phyloP scores from a whole-genome alignment of 306 rosid genomes.

The Myrica gale region DNA sequence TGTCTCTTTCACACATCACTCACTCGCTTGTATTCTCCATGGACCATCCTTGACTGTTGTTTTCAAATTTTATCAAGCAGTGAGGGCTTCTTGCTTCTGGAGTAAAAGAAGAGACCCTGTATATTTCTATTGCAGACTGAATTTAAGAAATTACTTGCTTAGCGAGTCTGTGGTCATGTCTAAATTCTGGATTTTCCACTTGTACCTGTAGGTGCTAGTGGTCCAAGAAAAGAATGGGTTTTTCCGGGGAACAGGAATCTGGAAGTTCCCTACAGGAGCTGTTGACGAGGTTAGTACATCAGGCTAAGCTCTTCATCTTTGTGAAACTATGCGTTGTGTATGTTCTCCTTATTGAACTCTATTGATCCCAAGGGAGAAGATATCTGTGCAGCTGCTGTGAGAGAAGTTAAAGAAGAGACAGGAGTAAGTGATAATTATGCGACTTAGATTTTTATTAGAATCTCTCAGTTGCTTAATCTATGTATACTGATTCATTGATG shows the following conservation, averaged over 20 bases:
- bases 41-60: background rate
- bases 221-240: slow-evolving; percentile 78
- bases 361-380: slow-evolving; percentile 67
- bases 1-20: too few relatives aligned
- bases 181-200: slow-evolving; percentile 9
- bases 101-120: background rate
- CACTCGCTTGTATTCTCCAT: background rate
- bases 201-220: slow-evolving; percentile 56
- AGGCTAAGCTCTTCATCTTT: slow-evolving; percentile 5
- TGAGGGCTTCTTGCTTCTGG: background rate
- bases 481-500: too few relatives aligned
- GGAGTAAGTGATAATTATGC: slow-evolving; percentile 53
- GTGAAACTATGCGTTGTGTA: slow-evolving; percentile 10
- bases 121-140: background rate
- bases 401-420: slow-evolving; percentile 94
- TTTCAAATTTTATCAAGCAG: background rate
- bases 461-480: background rate
- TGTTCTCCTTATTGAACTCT: slow-evolving; percentile 27
- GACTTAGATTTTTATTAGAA: slow-evolving; percentile 3
- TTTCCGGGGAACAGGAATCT: slow-evolving; percentile 53
- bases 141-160: background rate
- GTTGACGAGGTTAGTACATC: slow-evolving; percentile 60
- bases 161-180: background rate
- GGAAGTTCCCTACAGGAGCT: slow-evolving; percentile 91
- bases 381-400: slow-evolving; percentile 62